phyloP scores from a whole-genome alignment of 164 flowering plant genomes.

The Pachysandra terminalis region DNA sequence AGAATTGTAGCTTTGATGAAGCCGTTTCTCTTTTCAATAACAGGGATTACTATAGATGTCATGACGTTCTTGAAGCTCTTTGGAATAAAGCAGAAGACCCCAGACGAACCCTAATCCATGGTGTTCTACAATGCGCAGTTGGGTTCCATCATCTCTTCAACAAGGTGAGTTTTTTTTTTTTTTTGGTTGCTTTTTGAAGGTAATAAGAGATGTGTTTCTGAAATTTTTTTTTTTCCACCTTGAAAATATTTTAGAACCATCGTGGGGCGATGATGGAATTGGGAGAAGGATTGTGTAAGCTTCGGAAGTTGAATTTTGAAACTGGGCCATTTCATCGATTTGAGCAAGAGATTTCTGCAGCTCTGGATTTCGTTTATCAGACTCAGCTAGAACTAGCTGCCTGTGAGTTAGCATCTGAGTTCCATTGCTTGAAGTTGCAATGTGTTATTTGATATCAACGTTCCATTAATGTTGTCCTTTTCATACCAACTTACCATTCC shows the following conservation, averaged over 20 bases:
- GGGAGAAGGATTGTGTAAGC: constrained; percentile 87
- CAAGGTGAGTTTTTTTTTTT: constrained; percentile 26
- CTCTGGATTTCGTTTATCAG: constrained; percentile 69
- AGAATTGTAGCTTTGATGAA: constrained; percentile 40
- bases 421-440: neutral
- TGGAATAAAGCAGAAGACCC: constrained; percentile 79
- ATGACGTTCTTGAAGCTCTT: constrained; percentile 69
- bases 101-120: constrained; percentile 60
- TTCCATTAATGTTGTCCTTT: neutral
- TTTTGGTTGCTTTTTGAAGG: neutral
- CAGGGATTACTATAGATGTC: constrained; percentile 70
- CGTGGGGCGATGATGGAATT: constrained; percentile 95
- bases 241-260: constrained; percentile 49
- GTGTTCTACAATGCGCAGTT: constrained; percentile 80
- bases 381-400: constrained; percentile 91
- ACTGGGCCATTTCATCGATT: constrained; percentile 67
- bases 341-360: constrained; percentile 65
- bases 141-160: constrained; percentile 87
- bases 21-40: constrained; percentile 69
- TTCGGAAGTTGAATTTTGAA: constrained; percentile 63
- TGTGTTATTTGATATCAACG: neutral
- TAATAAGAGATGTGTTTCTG: neutral
- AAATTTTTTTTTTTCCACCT: neutral
- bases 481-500: neutral
- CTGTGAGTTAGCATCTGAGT: constrained; percentile 39